phyloP scores from a whole-genome alignment of 257 asterid species.

The Mitragyna speciosa region DNA sequence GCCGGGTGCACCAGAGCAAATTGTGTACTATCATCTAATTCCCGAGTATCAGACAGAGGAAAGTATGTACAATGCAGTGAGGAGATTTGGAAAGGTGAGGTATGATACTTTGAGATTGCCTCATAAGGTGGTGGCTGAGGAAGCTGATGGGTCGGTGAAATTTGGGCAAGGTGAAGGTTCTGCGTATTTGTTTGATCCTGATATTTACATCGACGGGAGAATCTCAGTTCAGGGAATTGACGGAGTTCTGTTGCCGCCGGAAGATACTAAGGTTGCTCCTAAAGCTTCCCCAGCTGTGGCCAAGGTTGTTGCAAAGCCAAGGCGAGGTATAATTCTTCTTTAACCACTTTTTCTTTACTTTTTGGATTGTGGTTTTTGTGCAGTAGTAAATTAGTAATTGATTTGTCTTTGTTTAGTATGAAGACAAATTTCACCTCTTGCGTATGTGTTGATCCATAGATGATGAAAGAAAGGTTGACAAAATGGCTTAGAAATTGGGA shows the following conservation, averaged over 20 bases:
- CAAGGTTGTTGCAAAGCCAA: constrained; percentile 48
- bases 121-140: constrained; percentile 85
- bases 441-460: background rate
- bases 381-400: background rate
- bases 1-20: constrained; percentile 96
- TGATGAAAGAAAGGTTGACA: background rate
- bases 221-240: constrained; percentile 96
- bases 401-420: background rate
- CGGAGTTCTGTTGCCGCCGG: constrained; percentile 70
- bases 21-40: constrained; percentile 75
- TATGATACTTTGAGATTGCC: constrained; percentile 84
- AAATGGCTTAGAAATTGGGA: background rate
- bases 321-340: constrained; percentile 55
- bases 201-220: constrained; percentile 89
- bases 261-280: constrained; percentile 44
- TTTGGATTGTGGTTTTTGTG: background rate
- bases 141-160: constrained; percentile 88
- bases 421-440: constrained; percentile 11
- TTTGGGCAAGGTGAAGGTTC: constrained; percentile 72
- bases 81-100: constrained; percentile 80
- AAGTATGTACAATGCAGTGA: constrained; percentile 88
- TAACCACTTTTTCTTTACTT: background rate
- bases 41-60: constrained; percentile 97
- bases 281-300: constrained; percentile 49
- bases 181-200: constrained; percentile 86